Conservation (phyloP, 2,329 filamentous ascomycete species). For the Verticillium albo-atrum region DNA sequence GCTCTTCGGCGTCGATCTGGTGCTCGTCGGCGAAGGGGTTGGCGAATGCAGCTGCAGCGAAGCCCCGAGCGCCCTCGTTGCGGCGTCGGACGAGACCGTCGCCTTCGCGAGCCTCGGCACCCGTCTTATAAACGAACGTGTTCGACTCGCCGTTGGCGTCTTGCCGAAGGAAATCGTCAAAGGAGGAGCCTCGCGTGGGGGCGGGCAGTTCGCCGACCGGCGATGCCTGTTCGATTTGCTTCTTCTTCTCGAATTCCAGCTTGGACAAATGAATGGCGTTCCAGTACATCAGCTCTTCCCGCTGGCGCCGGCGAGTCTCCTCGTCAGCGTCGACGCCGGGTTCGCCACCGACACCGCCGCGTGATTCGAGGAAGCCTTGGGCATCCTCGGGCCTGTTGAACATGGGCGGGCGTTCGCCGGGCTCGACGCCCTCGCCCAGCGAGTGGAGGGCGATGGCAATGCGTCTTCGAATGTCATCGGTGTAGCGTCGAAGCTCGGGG, state of each 20-base stretch:
- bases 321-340: constrained; percentile 57
- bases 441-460: constrained; percentile 57
- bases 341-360: constrained; percentile 34
- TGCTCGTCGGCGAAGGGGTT: constrained; percentile 59
- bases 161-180: constrained; percentile 55
- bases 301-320: constrained; percentile 54
- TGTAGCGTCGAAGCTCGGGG: constrained; percentile 57
- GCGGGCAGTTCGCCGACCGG: constrained; percentile 6
- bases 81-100: constrained; percentile 43
- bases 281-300: constrained; percentile 64
- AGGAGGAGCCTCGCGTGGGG: constrained; percentile 34
- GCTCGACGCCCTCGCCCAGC: constrained; percentile 52
- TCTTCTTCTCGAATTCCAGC: constrained; percentile 22
- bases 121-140: constrained; percentile 54
- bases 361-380: constrained; percentile 55
- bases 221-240: constrained; percentile 11
- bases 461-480: constrained; percentile 56
- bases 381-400: constrained; percentile 65
- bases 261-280: constrained; percentile 51
- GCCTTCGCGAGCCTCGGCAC: constrained; percentile 36
- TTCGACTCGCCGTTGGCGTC: constrained; percentile 49
- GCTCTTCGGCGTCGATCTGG: constrained; percentile 45
- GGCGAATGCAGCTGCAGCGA: constrained; percentile 36
- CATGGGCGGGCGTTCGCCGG: constrained; percentile 42
- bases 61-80: constrained; percentile 38